Evolutionary conservation across 1,139 yeast genomes (phyloP).

Genomic region (Yamadazyma spencermartinsiae): DNA sequence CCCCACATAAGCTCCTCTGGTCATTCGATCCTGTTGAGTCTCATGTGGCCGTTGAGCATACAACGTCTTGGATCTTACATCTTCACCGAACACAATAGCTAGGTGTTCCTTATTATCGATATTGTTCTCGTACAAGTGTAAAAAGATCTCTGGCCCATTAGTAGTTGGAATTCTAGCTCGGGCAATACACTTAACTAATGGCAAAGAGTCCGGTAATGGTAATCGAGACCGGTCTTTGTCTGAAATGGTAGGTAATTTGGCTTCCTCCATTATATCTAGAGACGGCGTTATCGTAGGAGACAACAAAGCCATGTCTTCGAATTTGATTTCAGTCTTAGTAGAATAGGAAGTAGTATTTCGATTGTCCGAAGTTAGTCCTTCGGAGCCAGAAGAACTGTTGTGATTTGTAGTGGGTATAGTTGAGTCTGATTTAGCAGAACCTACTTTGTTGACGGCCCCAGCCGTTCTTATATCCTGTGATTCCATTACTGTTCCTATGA

Average conservation of each 20-base stretch:
- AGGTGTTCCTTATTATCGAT: conserved; percentile 90
- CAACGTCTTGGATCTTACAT: conserved; percentile 74
- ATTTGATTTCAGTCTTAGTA: conserved; percentile 7
- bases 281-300: conserved; percentile 40
- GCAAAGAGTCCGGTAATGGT: conserved; percentile 41
- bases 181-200: conserved; percentile 83
- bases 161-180: conserved; percentile 95
- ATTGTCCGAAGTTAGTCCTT: too few species aligned
- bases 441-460: not conserved
- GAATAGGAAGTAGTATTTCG: too few species aligned
- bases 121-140: conserved; percentile 85
- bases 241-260: conserved; percentile 18
- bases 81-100: conserved; percentile 96
- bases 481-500: not conserved
- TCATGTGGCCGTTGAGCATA: conserved; percentile 66
- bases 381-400: too few species aligned
- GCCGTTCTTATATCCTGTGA: not conserved
- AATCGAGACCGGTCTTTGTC: conserved; percentile 22
- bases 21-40: conserved; percentile 91
- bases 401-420: not conserved
- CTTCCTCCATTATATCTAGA: conserved; percentile 14
- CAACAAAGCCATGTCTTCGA: conserved; percentile 33
- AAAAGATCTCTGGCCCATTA: conserved; percentile 85
- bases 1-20: conserved; percentile 95
- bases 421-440: not conserved